A percentile compares a stretch with the other conserved stretches of the same genome.
These are phyloP conservation scores for Heliosperma pusillum DNA, from an alignment of 148 eudicot species.

Conservation along the genomic window DNA sequence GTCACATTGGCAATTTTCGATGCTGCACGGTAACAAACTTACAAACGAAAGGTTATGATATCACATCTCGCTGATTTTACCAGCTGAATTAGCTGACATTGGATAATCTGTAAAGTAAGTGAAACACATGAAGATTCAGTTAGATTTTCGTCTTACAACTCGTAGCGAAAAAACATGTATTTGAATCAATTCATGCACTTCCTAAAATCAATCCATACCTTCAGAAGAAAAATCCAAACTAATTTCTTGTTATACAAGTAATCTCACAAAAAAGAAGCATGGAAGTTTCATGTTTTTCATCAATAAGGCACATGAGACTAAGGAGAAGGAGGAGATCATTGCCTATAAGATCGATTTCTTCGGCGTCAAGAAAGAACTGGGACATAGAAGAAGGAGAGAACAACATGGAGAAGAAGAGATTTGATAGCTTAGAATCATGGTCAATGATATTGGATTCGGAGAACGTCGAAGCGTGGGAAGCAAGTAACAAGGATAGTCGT, in stretches of 20 bases:
- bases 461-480: conserved; percentile 83
- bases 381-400: conserved; percentile 48
- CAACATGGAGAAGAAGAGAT: conserved; percentile 78
- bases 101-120: not conserved
- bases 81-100: not conserved
- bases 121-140: conserved; percentile 19
- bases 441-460: conserved; percentile 96
- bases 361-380: conserved; percentile 40
- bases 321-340: conserved; percentile 41
- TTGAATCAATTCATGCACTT: conserved; percentile 74
- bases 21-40: not conserved
- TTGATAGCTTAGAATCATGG: conserved; percentile 96
- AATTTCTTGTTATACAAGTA: not conserved
- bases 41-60: too few relatives aligned
- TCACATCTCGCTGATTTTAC: too few relatives aligned
- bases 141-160: not conserved
- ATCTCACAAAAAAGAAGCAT: conserved; percentile 21
- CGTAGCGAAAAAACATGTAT: conserved; percentile 43
- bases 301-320: conserved; percentile 44
- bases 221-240: conserved; percentile 39
- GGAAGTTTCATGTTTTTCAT: conserved; percentile 62
- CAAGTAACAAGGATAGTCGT: conserved; percentile 50
- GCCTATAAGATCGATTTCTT: conserved; percentile 36
- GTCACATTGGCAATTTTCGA: not conserved
- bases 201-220: conserved; percentile 66